Evolutionary conservation across 2,329 filamentous ascomycete genomes (phyloP), one percentile per base, ranked within the genome.

Genomic region (Ophiostoma fasciatum): DNA sequence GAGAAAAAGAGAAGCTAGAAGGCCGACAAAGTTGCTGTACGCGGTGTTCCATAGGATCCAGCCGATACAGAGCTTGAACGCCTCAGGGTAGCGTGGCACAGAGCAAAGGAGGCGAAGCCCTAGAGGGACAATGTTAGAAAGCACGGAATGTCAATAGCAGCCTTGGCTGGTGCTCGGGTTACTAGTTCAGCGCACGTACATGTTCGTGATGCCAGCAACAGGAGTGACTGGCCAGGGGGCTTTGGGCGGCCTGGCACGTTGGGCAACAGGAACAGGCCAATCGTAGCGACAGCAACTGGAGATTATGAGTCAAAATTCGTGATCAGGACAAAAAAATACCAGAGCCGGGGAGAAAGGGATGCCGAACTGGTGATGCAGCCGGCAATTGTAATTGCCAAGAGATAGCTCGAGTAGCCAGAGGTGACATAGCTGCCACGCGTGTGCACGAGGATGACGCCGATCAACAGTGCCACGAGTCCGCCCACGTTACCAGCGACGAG

Each of bases 21-120:
- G 33, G 12, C 28, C 23, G 5, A 30, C 9, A 14, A 39, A 39
- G 20, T 35, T 39, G 9, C 28, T 34, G 17, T 30, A 39, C 5
- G 19, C 37, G 2, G 37, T 39, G 15, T 39, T 39, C 33, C 37
- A 39, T n/a, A 39, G 20, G 13, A 39, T 33, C 37, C 33, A 39
- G 12, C 37, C 37, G 13, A 35, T 18, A 15, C 37, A 35, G 9
- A 39, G 33, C 33, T 39, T 38, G 20, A 34, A 38, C 7, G 36
- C 36, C 18, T 38, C n/a, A n/a, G 31, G 36, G 18, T 31, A 40
- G 7, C 31, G 17, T 4, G 34, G 30, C 4, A 28, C 10, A 5
- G 38, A 30, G 7, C 37, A 17, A 4, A 40, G 3, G 14, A 37
- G 27, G 9, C 8, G 5, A 2, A 20, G 33, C 33, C 36, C 21